These are phyloP conservation scores for Kwoniella europaea DNA, from an alignment of 768 basidiomycete species.

Conservation along the genomic window DNA sequence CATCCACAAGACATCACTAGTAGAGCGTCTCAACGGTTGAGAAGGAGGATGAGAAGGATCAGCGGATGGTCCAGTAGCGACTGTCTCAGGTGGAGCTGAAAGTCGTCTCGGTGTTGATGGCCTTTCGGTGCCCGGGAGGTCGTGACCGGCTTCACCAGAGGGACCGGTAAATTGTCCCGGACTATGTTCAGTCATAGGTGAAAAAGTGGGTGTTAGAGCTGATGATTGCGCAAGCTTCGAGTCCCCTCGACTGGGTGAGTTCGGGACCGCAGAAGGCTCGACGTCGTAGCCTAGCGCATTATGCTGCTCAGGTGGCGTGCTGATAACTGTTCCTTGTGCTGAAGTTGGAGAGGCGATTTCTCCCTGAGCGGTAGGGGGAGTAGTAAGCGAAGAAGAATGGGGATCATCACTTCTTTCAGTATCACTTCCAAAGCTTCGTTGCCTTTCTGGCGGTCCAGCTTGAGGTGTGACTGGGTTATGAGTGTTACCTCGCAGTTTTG, in stretches of 20 bases:
- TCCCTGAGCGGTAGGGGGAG: background rate
- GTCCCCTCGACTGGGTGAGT: background rate
- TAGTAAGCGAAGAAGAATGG: background rate
- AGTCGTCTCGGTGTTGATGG: no score
- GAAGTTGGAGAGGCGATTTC: background rate
- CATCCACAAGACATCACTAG: background rate
- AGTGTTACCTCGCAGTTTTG: background rate
- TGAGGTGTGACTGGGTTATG: background rate
- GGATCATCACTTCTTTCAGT: slow-evolving; percentile 4
- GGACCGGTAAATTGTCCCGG: background rate
- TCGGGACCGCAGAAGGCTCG: background rate
- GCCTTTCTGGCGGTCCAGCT: background rate
- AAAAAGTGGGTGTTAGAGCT: background rate
- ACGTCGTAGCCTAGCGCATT: background rate
- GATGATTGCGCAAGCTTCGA: background rate
- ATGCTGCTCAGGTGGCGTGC: background rate
- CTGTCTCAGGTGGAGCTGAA: background rate
- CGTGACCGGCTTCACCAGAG: no score
- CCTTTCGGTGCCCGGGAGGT: background rate
- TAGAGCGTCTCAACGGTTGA: background rate
- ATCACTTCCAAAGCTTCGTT: background rate
- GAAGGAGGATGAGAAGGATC: background rate
- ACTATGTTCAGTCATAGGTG: background rate
- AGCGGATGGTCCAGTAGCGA: background rate
- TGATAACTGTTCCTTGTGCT: background rate